Percentiles rank a stretch among this genome's conserved stretches.
phyloP scores from a whole-genome alignment of 306 rosid species.

The Boehmeria nivea region DNA sequence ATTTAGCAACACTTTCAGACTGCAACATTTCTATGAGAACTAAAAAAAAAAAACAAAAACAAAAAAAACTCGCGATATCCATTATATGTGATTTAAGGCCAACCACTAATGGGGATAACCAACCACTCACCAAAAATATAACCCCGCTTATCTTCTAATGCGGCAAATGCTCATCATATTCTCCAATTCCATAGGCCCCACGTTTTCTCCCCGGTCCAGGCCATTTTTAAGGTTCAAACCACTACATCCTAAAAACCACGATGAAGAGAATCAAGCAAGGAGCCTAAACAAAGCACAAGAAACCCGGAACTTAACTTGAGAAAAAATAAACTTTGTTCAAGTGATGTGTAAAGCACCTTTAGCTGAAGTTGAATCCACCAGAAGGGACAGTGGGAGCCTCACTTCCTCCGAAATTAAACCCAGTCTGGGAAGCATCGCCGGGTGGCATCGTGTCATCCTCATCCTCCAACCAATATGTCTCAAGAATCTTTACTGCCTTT shows the following conservation, averaged over 20 bases:
- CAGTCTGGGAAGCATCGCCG: conserved; percentile 58
- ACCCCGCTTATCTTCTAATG: conserved; percentile 22
- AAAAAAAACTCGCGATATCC: conserved; percentile 24
- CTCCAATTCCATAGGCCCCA: conserved; percentile 24
- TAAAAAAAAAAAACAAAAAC: conserved; percentile 6
- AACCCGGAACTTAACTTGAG: conserved; percentile 26
- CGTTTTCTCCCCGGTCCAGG: conserved; percentile 36
- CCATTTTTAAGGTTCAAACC: conserved; percentile 32
- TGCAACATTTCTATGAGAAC: conserved; percentile 30
- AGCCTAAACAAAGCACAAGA: conserved; percentile 26
- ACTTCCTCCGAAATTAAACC: conserved; percentile 61
- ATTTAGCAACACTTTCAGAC: conserved; percentile 13
- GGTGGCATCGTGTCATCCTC: conserved; percentile 97
- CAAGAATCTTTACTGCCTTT: conserved; percentile 91
- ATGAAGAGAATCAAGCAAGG: conserved; percentile 24
- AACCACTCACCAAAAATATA: conserved; percentile 23
- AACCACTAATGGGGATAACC: conserved; percentile 20
- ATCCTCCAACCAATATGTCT: conserved; percentile 94
- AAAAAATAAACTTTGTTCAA: no score
- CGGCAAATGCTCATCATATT: conserved; percentile 28
- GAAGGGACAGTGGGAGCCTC: conserved; percentile 65
- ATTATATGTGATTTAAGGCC: conserved; percentile 19
- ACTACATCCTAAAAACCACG: no score
- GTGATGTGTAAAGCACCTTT: conserved; percentile 35
- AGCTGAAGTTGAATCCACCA: conserved; percentile 87